These are phyloP conservation scores for Fusarium sp. DNA, from an alignment of 2,329 filamentous ascomycete genomes.

Conservation along the genomic window DNA sequence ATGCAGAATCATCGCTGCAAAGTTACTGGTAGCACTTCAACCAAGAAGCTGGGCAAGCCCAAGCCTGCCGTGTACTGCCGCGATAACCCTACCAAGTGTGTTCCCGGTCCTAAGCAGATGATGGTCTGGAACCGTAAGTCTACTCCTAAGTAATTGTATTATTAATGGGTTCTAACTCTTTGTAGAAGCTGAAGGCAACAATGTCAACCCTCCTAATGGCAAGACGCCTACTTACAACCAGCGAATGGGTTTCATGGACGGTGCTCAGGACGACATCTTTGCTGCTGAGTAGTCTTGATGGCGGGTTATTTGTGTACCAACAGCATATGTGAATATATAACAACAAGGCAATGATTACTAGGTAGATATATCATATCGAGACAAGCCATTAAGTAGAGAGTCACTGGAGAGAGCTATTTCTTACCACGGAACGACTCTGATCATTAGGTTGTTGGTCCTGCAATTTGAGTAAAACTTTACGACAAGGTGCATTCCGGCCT, in stretches of 20 bases:
- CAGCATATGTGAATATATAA: too few relatives aligned
- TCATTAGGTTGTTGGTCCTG: too few relatives aligned
- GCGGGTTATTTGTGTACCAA: too few relatives aligned
- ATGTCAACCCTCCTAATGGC: slow-evolving; percentile 47
- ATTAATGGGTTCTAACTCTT: neutral
- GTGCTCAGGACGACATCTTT: slow-evolving; percentile 51
- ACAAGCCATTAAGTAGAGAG: too few relatives aligned
- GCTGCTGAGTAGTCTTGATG: slow-evolving; percentile 3
- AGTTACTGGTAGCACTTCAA: slow-evolving; percentile 58
- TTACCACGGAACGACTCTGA: too few relatives aligned
- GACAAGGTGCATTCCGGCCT: too few relatives aligned
- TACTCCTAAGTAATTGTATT: neutral
- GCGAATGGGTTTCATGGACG: slow-evolving; percentile 51
- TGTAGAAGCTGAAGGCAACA: slow-evolving; percentile 51
- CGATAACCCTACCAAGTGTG: slow-evolving; percentile 56
- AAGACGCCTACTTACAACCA: slow-evolving; percentile 50
- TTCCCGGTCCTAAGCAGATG: slow-evolving; percentile 63
- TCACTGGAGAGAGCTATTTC: too few relatives aligned
- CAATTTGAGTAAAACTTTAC: too few relatives aligned
- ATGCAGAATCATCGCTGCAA: slow-evolving; percentile 64
- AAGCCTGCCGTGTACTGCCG: slow-evolving; percentile 57
- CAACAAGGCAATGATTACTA: too few relatives aligned
- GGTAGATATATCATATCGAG: too few relatives aligned
- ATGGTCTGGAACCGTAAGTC: slow-evolving; percentile 59
- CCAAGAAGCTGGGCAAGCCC: slow-evolving; percentile 55